phyloP scores from a whole-genome alignment of 1,284 basidiomycete species.

The Farysia itapuensis region DNA sequence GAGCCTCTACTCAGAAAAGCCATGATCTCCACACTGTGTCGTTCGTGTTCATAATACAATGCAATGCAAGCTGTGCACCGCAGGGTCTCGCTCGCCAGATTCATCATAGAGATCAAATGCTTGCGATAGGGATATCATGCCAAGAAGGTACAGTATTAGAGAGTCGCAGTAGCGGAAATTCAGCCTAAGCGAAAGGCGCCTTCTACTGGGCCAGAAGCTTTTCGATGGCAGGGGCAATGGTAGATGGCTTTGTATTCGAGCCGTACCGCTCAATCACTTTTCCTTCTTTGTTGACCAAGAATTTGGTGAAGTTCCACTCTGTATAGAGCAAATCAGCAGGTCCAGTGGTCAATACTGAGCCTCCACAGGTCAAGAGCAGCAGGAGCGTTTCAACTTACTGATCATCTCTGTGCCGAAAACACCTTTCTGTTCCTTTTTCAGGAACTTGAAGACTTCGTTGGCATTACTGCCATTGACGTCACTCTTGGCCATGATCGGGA shows the following conservation, averaged over 20 bases:
- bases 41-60: no score
- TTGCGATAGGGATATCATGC: no score
- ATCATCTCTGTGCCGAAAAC: constrained; percentile 73
- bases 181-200: neutral
- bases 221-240: constrained; percentile 70
- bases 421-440: constrained; percentile 77
- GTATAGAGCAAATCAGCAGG: neutral
- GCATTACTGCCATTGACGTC: constrained; percentile 80
- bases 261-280: constrained; percentile 77
- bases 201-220: constrained; percentile 61
- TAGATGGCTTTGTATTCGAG: constrained; percentile 73
- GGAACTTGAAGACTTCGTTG: constrained; percentile 81
- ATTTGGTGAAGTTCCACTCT: constrained; percentile 64
- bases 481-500: constrained; percentile 61
- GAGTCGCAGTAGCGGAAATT: no score
- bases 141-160: no score
- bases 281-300: constrained; percentile 65
- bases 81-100: no score
- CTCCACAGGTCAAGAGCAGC: neutral
- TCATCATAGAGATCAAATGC: no score
- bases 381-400: constrained; percentile 58
- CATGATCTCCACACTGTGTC: no score
- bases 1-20: constrained; percentile 24
- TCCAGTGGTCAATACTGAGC: neutral
- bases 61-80: no score